Evolutionary conservation across 805 yeast species (phyloP), one percentile per base, ranked within the genome.

Genomic region (Tetrapisispora fleetii): DNA sequence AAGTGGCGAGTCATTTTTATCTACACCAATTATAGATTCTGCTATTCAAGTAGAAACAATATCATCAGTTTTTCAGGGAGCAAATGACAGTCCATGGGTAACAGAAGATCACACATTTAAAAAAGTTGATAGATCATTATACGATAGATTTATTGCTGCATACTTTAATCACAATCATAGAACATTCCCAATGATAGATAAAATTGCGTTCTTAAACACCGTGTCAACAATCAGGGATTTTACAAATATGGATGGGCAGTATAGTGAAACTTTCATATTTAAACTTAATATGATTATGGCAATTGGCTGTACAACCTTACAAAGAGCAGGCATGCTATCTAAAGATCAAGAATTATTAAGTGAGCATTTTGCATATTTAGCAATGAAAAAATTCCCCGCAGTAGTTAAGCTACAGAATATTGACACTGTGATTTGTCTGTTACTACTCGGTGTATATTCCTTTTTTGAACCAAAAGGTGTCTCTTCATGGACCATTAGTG

Each of bases 221-320:
- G 69, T 71, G 7, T 56, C 64, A 2, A 56, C 58, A 1, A 58
- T 67, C 5, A 46, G 59, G 8, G 59, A 60, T 35, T 63, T 69
- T 35, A 40, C 48, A 5, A 24, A 33, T 17, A 59, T 63, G 48
- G 53, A 59, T 22, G 56, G 53, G 17, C 47, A 50, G 18, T 54
- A 53, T 43, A 63, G 60, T 47, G 57, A 54, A 16, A 43, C 53
- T 2, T 65, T 64, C 19, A 60, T 67, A 22, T 77, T 76, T 52
- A 76, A 78, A 59, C 53, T 77, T 11, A 72, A 70, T 56, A 73
- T 78, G 76, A 70, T 76, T 2, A 67, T 76, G 63, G 78, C 80
- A 5, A 73, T 76, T 39, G 81, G 82, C 1, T 75, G 79, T 48
- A 73, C 79, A 10, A 71, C 78, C 2, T 58, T 78, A 45, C 72